Evolutionary conservation across 129 eudicot species (phyloP).

Genomic region (Arctium minus): DNA sequence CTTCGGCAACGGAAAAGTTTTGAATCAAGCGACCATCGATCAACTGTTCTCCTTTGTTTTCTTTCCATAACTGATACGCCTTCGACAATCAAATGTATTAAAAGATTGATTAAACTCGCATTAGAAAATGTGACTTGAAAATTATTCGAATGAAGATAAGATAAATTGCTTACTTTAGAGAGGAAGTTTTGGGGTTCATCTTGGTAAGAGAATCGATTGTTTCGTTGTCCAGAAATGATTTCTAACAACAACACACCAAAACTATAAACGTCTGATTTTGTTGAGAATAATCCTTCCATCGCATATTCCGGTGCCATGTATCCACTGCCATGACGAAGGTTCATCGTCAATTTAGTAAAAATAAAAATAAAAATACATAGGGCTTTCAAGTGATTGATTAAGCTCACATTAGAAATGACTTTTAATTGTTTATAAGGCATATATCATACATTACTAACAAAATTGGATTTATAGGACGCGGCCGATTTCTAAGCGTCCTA

Average conservation of each 20-base stretch:
- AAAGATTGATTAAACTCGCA: neutral
- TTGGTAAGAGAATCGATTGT: neutral
- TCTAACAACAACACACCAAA: conserved; percentile 22
- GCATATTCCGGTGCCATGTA: conserved; percentile 31
- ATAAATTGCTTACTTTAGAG: neutral
- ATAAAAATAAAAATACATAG: neutral
- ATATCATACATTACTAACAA: too few relatives aligned
- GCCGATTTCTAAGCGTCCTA: too few relatives aligned
- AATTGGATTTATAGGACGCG: too few relatives aligned
- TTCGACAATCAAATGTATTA: neutral
- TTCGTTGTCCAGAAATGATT: conserved; percentile 2
- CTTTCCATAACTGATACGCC: conserved; percentile 29
- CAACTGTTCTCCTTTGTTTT: neutral
- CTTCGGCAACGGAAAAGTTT: neutral
- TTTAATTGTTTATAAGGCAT: too few relatives aligned
- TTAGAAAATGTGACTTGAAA: neutral
- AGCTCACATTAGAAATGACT: too few relatives aligned
- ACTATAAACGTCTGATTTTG: conserved; percentile 21
- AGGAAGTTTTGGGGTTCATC: neutral
- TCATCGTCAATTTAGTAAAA: neutral
- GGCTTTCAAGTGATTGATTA: neutral
- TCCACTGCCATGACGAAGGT: neutral
- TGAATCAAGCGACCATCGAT: neutral
- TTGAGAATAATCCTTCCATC: conserved; percentile 11
- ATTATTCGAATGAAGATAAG: neutral